Percentiles rank a stretch among this genome's conserved stretches.
These are phyloP conservation scores for Aspergillus sparsus DNA, from an alignment of 495 filamentous ascomycete genomes.

Conservation along the genomic window DNA sequence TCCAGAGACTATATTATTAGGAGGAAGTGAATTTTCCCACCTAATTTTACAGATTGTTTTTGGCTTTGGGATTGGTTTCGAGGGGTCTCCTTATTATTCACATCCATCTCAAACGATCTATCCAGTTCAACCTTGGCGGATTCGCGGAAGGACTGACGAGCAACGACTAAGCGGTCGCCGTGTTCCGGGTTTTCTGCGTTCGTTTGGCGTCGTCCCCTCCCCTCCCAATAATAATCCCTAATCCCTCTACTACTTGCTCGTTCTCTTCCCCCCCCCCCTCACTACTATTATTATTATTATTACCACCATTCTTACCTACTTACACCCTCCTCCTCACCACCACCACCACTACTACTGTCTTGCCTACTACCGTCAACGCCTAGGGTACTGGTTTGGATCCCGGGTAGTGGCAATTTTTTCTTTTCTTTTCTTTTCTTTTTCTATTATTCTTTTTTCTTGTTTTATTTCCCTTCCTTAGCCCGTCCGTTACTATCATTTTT, in stretches of 20 bases:
- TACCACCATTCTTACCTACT: not conserved
- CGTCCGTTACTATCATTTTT: conserved; percentile 7
- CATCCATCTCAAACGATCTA: conserved; percentile 20
- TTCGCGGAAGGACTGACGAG: conserved; percentile 11
- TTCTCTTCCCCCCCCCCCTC: conserved; percentile 15
- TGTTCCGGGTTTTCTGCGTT: conserved; percentile 23
- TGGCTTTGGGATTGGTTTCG: conserved; percentile 4
- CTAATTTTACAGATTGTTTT: not conserved
- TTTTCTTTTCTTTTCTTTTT: conserved; percentile 17
- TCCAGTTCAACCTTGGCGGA: conserved; percentile 20
- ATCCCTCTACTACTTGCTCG: conserved; percentile 8
- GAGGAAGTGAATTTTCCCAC: not conserved
- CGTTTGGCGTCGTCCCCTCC: conserved; percentile 17
- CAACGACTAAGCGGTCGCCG: conserved; percentile 24
- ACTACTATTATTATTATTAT: conserved; percentile 2
- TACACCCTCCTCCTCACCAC: not conserved
- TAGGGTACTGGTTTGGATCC: conserved; percentile 9
- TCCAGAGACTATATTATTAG: not conserved
- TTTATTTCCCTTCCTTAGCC: conserved; percentile 3
- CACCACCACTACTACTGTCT: not conserved
- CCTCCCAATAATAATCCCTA: conserved; percentile 19
- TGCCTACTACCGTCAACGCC: not conserved
- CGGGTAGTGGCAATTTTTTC: conserved; percentile 23
- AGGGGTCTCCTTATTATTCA: conserved; percentile 2
- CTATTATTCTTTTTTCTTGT: conserved; percentile 10